phyloP scores from a whole-genome alignment of 352 stramenopile species.

The Pythium pyrilobum region DNA sequence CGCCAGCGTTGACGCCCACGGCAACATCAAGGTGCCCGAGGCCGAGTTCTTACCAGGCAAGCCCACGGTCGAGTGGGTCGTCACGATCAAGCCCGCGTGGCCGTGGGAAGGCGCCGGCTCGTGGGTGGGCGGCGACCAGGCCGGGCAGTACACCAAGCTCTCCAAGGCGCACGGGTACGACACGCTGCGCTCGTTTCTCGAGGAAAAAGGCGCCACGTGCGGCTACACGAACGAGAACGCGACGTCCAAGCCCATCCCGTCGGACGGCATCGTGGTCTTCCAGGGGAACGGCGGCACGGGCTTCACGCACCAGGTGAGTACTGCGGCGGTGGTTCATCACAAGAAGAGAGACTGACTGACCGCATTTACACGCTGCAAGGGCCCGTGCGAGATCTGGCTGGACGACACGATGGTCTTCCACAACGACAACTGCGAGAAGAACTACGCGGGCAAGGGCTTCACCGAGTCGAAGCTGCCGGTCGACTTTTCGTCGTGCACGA shows the following conservation, averaged over 20 bases:
- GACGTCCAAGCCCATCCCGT: background rate
- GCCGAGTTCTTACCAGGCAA: background rate
- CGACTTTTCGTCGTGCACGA: constrained; percentile 7
- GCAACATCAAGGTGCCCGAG: background rate
- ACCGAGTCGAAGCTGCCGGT: background rate
- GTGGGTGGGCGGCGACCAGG: background rate
- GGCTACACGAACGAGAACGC: constrained; percentile 11
- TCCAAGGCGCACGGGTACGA: background rate
- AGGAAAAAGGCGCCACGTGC: constrained; percentile 8
- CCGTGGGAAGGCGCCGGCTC: background rate
- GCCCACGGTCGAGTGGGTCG: background rate
- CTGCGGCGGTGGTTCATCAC: too few species aligned
- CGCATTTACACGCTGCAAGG: too few species aligned
- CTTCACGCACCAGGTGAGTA: background rate
- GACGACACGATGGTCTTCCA: constrained; percentile 5
- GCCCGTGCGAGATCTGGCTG: constrained; percentile 1
- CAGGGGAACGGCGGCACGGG: background rate
- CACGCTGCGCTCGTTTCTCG: constrained; percentile 12
- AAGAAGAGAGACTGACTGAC: too few species aligned
- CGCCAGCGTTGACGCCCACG: background rate
- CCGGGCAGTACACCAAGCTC: background rate
- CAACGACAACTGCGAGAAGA: constrained; percentile 9
- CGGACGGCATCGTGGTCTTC: constrained; percentile 5
- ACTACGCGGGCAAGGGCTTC: background rate
- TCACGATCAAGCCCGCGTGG: background rate